Evolutionary conservation across 169 alveolate species (phyloP), one percentile per base, ranked within the genome.

Genomic region (Plasmodium vivax): DNA sequence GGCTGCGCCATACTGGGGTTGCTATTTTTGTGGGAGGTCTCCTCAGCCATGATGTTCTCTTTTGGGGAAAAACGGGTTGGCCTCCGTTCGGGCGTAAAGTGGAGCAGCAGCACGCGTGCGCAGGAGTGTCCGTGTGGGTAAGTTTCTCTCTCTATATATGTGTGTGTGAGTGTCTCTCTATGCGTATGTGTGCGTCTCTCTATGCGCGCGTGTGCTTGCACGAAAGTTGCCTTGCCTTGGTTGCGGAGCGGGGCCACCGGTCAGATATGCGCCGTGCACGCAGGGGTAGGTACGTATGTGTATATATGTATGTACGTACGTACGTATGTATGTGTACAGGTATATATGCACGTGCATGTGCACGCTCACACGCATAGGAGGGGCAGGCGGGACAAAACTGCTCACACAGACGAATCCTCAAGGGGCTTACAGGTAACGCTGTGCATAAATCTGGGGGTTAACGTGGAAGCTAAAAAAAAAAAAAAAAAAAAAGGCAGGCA

Each of bases 401-500:
- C 77, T 27, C 38, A 68, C 38, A 68, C 77, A 23, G 38, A 2
- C n/a, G 77, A 68, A 68, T 27, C 77, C 77, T 68, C 41, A 68
- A 68, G 5, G 16, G 77, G 77, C 77, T 68, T 68, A 68, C 77
- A 68, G 43, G 19, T 23, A 68, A 68, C 38, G 41, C 12, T 68
- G 77, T 68, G 38, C 41, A 68, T 30, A 68, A 68, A 68, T 19
- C 77, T 68, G 77, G 77, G 38, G 77, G 23, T 68, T 27, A 27
- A 68, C 38, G 30, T 27, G 19, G 32, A 68, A 10, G 38, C 10
- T 3, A 62, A 19, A 62, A 19, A 62, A 62, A 62, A 68, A 68
- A 68, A 68, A 68, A 68, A 68, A 68, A 62, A 62, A 62, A 62
- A 58, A 58, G n/a, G n/a, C n/a, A n/a, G n/a, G n/a, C n/a, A n/a